Base-by-base conservation (phyloP, 2,329 filamentous ascomycete genomes). In the Hymenoscyphus fraxineus region DNA sequence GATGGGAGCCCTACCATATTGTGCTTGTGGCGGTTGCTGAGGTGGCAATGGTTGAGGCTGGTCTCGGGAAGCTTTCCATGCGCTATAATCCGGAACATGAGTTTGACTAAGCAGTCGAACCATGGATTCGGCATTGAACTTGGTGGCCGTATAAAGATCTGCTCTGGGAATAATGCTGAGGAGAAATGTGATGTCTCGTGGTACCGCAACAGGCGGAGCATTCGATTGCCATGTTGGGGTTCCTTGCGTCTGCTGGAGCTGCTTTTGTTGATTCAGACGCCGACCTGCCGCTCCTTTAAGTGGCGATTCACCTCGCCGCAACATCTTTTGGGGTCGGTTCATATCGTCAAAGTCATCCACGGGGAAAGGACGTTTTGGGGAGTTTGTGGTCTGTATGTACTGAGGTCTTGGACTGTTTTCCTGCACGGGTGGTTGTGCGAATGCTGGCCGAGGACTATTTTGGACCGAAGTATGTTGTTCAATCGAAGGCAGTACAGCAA, bases 221-320 rank as follows among this genome's bases (percentile, higher is more conserved):
- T 75, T 72, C 22, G 71, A 73, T 67, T 70, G 76, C 74, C 71
- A 74, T 19, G 66, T 71, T 16, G 75, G 68, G 35, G 73, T 71
- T 13, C 77, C 76, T 67, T 81, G 80, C 13, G 80, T 80, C 68
- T 85, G 85, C 70, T 83, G 86, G 5, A 87, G 82, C 60, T 86
- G 84, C 74, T 72, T 77, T 66, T 73, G 80, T 74, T 95, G 90
- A 72, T 95, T 92, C 27, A 96, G 82, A 41, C 93, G 88, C 63
- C 93, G 88, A 32, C 92, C 92, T 44, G 94, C 92, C 1, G 92
- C 91, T 15, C 92, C 92, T 76, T 98, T 99, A 44, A 98, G 83
- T 0, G 96, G 95, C 5, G 94, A 98, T 64, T 91, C 93, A n/a
- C 90, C 93, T 56, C 96, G 88, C 3, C 35, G 44, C 59, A 89